Base-by-base conservation (phyloP, 441 rosid species). In the Gossypium aridum region DNA sequence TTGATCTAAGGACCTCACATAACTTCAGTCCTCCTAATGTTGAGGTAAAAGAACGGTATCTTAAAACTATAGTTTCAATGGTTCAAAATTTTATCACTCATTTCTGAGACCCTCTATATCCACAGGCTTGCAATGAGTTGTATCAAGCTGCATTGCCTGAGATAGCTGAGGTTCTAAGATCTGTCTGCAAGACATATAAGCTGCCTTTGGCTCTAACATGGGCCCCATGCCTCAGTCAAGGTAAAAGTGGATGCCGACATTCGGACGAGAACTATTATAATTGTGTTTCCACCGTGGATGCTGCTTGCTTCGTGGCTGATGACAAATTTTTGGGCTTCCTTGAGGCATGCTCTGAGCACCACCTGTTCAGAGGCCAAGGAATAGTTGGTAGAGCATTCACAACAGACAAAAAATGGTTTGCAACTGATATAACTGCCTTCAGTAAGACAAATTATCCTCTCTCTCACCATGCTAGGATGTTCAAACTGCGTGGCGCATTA, bases 131-230 rank as follows among this genome's bases (percentile, higher is more conserved):
- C 83, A 77, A 78, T 74, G 88, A 83, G 76, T 86, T 80, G 64
- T 80, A 85, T 85, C 76, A 80, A 57, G 88, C 82, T 69, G 90
- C 87, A 12, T 81, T 88, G 76, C 89, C 85, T 23, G 92, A 87
- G 80, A 79, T 95, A 67, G 75, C 80, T n/a, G 91, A 88, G 67
- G 83, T 87, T 79, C 80, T 92, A 82, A 80, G 62, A 34, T 86
- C 92, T 54, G 89, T 87, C 65, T 93, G 94, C 90, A 83, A 76
- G 76, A 78, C 45, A 34, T 78, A 87, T 79, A 76, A 78, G 31
- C 70, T 96, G 57, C 97, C 95, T 62, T 83, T 96, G 78, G 98
- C 97, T 80, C 86, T 88, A 61, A 87, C 97, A 16, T 93, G 99
- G 99, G 92, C 92, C 1, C 86, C 89, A 13, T 89, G 97, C 72